Percentiles rank a stretch among this genome's conserved stretches.
Conservation (phyloP, 352 stramenopile species). For the Phytophthora macrochlamydospora region DNA sequence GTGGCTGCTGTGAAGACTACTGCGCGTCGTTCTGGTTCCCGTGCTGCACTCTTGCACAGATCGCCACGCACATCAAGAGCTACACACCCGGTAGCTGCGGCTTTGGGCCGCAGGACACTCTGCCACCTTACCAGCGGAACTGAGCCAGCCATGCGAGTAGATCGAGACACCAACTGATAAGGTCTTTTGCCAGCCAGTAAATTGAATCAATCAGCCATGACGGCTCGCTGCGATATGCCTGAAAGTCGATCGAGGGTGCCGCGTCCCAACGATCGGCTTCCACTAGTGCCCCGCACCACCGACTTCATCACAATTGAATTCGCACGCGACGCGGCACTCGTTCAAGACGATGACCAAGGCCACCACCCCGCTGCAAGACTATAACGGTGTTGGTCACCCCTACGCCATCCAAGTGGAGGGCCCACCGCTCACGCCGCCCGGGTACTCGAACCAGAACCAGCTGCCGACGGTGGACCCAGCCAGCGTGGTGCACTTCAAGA, state of each 20-base stretch:
- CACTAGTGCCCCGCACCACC: no score
- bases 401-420: constrained; percentile 38
- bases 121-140: constrained; percentile 1
- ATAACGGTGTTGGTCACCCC: constrained; percentile 11
- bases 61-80: constrained; percentile 43
- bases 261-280: neutral
- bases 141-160: neutral
- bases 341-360: constrained; percentile 12
- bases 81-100: constrained; percentile 27
- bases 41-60: constrained; percentile 34
- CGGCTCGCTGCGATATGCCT: neutral
- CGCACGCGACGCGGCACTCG: neutral
- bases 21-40: constrained; percentile 15
- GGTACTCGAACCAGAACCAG: constrained; percentile 1
- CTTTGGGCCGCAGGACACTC: constrained; percentile 11
- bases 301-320: constrained; percentile 17
- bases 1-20: constrained; percentile 8
- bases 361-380: constrained; percentile 2
- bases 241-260: neutral
- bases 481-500: constrained; percentile 23
- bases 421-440: constrained; percentile 12
- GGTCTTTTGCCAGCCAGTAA: neutral
- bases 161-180: no score
- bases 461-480: constrained; percentile 3
- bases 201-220: neutral